Evolutionary conservation across 257 asterid genomes (phyloP).

Genomic region (Fraxinus quadrangulata): DNA sequence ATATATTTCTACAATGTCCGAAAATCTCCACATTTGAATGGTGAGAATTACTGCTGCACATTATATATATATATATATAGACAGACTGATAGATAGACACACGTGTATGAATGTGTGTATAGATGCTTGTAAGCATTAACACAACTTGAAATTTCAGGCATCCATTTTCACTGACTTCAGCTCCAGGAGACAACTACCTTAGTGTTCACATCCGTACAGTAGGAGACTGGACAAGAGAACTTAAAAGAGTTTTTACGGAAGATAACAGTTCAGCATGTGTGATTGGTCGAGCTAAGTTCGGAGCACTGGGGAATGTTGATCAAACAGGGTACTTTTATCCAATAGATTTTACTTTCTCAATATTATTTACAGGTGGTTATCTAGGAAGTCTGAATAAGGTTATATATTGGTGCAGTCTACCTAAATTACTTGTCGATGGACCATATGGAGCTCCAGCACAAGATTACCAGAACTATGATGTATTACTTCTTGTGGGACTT

Average conservation of each 20-base stretch:
- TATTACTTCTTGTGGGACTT: slow-evolving; percentile 84
- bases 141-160: slow-evolving; percentile 56
- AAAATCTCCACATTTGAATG: slow-evolving; percentile 85
- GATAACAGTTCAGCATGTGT: slow-evolving; percentile 49
- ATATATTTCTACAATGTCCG: slow-evolving; percentile 81
- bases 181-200: slow-evolving; percentile 83
- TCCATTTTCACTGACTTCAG: slow-evolving; percentile 96
- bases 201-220: slow-evolving; percentile 88
- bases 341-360: slow-evolving; percentile 13
- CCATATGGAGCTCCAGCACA: slow-evolving; percentile 98
- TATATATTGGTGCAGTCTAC: slow-evolving; percentile 49
- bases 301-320: slow-evolving; percentile 50
- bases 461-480: slow-evolving; percentile 81
- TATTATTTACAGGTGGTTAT: background rate
- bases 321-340: slow-evolving; percentile 56
- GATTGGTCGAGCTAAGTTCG: slow-evolving; percentile 67
- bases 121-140: background rate
- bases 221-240: slow-evolving; percentile 61
- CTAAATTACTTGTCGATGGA: slow-evolving; percentile 81
- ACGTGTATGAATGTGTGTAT: background rate
- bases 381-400: slow-evolving; percentile 11
- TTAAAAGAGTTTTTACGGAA: slow-evolving; percentile 49
- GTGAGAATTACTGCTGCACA: slow-evolving; percentile 34
- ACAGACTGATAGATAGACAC: background rate
- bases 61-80: background rate